A percentile compares a stretch with the other conserved stretches of the same genome.
phyloP scores from a whole-genome alignment of 2,329 filamentous ascomycete species.

The Ophiostoma montium region DNA sequence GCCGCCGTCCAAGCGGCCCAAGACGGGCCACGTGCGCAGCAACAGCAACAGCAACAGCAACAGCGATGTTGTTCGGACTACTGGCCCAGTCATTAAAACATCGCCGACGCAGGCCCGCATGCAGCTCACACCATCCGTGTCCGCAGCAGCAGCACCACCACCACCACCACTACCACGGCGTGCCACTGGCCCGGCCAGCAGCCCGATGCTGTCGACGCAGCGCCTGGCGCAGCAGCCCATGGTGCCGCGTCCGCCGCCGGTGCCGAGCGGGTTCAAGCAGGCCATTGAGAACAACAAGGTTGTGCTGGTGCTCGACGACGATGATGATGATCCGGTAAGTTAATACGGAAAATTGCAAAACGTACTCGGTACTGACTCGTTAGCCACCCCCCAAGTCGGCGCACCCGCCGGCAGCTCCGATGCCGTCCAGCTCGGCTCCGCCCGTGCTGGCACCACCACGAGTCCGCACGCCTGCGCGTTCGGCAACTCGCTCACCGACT shows the following conservation, averaged over 20 bases:
- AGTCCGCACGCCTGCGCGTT: not conserved
- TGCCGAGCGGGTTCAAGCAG: not conserved
- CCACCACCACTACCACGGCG: too few relatives aligned
- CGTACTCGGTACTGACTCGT: not conserved
- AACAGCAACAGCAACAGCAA: not conserved
- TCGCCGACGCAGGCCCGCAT: not conserved
- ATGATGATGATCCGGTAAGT: constrained; percentile 6
- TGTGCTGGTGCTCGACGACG: constrained; percentile 8
- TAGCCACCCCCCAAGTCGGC: not conserved
- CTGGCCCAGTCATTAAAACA: not conserved
- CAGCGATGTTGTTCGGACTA: too few relatives aligned
- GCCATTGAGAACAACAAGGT: not conserved
- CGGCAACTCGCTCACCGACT: too few relatives aligned
- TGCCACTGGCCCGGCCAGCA: not conserved
- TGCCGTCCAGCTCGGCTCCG: not conserved
- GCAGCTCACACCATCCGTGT: not conserved
- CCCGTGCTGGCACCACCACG: not conserved
- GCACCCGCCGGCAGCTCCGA: not conserved
- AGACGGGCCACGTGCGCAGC: not conserved
- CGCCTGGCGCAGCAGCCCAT: not conserved
- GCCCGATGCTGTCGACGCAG: not conserved
- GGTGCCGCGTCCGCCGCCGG: not conserved
- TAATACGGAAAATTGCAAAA: not conserved
- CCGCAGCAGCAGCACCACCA: too few relatives aligned
- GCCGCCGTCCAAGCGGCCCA: constrained; percentile 5